Base-by-base conservation (phyloP, 768 basidiomycete genomes). In the Collybia nuda region DNA sequence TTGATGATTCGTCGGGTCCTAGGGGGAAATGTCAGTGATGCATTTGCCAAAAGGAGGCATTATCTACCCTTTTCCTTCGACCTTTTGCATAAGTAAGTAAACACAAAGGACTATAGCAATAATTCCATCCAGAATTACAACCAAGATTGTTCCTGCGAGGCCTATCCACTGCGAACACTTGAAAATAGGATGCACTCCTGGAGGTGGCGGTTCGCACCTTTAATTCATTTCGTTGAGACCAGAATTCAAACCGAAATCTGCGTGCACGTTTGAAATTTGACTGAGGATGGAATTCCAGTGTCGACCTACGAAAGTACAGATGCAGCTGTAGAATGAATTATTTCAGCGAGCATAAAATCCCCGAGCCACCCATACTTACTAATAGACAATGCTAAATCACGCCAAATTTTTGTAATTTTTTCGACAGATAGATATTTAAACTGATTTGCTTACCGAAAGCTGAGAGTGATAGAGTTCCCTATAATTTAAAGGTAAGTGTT, bases 101-200 rank as follows among this genome's bases (percentile, higher is more conserved):
- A 50, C 19, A 23, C 53, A 58, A 22, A 58, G 51, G 17, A 58
- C 51, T 3, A 36, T 47, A 0, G 56, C 56, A 14, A 58, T 58
- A 5, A 50, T 38, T 3, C 21, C 23, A 39, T 58, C 56, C 5
- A 58, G 35, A 5, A 50, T 26, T 11, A 58, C 51, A 19, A 52
- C 38, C 11, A 55, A 24, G 17, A 51, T 40, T 1, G 56, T 56
- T 14, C 58, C 53, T 17, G 58, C 52, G 1, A 59, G 50, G 17
- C 44, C 58, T 19, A 59, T 12, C 29, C 51, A 43, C 56, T 57
- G 29, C 15, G 18, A 8, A 29, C 11, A 15, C 28, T 6, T 23
- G 8, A 4, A 11, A 14, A 3, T 26, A 32, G 7, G 21, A 8
- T 18, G 28, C 14, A 42, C n/a, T 15, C 8, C 1, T 38, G 21